Percentiles rank a stretch among this genome's conserved stretches.
Evolutionary conservation across 1,139 yeast species (phyloP).

Genomic region (Pichia sp.): DNA sequence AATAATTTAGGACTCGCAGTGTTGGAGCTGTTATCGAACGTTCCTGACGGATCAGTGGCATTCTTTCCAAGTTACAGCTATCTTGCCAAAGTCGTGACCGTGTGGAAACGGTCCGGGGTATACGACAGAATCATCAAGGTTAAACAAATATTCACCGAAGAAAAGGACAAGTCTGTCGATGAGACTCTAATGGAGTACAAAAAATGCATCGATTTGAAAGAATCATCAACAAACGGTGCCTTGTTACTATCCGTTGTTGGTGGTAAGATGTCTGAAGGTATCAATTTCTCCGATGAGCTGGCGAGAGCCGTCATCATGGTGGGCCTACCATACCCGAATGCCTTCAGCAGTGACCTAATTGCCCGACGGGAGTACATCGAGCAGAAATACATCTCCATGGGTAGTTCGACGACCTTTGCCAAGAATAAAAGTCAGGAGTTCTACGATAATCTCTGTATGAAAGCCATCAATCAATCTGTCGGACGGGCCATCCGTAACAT

Average conservation of each 20-base stretch:
- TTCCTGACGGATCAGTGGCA: conserved; percentile 76
- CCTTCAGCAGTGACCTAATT: conserved; percentile 77
- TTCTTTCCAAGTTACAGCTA: conserved; percentile 88
- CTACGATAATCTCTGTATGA: conserved; percentile 87
- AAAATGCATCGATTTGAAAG: conserved; percentile 29
- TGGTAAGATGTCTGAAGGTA: conserved; percentile 93
- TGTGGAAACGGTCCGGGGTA: conserved; percentile 46
- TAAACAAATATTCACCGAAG: conserved; percentile 59
- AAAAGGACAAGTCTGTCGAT: conserved; percentile 45
- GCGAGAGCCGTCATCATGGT: conserved; percentile 88
- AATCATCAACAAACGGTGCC: conserved; percentile 46
- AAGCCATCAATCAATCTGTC: conserved; percentile 89
- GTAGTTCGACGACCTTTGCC: conserved; percentile 45
- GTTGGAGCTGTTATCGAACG: conserved; percentile 38
- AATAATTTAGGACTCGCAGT: conserved; percentile 53
- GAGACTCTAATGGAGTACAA: conserved; percentile 52
- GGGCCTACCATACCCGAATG: conserved; percentile 90
- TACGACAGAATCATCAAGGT: conserved; percentile 35
- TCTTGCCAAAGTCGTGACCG: conserved; percentile 45
- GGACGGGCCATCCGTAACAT: conserved; percentile 91
- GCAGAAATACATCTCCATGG: conserved; percentile 35
- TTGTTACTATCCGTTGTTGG: conserved; percentile 85
- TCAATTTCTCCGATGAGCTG: conserved; percentile 80
- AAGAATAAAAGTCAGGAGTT: conserved; percentile 51
- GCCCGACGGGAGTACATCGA: conserved; percentile 73